A percentile compares a stretch with the other conserved stretches of the same genome.
Conservation (phyloP, 768 basidiomycete species). For the Lyophyllum decastes region DNA sequence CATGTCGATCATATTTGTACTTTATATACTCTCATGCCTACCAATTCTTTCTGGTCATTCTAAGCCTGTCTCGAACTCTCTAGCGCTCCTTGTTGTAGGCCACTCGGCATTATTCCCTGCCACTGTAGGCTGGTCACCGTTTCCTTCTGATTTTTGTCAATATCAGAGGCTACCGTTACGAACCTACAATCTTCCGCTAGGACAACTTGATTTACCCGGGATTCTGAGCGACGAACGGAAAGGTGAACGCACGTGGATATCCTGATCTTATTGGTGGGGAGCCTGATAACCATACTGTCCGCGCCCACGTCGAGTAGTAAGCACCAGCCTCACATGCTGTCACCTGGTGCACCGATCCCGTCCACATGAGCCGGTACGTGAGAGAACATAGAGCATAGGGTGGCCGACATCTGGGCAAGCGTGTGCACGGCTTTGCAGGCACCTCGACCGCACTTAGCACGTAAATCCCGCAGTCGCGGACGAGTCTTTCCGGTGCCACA, state of each 20-base stretch:
- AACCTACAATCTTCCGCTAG: too few relatives aligned
- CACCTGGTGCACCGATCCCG: neutral
- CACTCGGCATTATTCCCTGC: too few relatives aligned
- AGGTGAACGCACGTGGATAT: neutral
- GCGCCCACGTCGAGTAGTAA: neutral
- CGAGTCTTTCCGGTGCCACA: neutral
- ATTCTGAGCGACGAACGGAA: too few relatives aligned
- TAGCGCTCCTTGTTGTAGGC: too few relatives aligned
- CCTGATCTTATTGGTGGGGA: neutral
- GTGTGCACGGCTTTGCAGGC: neutral
- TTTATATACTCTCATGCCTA: conserved; percentile 1
- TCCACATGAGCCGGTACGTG: conserved; percentile 2
- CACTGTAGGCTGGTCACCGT: too few relatives aligned
- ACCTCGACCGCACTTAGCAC: neutral
- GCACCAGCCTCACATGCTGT: neutral
- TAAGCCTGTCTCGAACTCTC: too few relatives aligned
- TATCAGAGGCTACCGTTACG: too few relatives aligned
- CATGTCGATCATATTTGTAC: neutral
- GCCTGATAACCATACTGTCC: neutral
- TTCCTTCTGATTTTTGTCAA: too few relatives aligned
- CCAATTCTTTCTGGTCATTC: neutral
- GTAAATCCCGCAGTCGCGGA: neutral
- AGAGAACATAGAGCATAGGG: conserved; percentile 1
- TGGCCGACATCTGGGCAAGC: neutral
- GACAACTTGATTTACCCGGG: too few relatives aligned